Base-by-base conservation (phyloP, 768 basidiomycete genomes). In the Rhizopogon vulgaris region DNA sequence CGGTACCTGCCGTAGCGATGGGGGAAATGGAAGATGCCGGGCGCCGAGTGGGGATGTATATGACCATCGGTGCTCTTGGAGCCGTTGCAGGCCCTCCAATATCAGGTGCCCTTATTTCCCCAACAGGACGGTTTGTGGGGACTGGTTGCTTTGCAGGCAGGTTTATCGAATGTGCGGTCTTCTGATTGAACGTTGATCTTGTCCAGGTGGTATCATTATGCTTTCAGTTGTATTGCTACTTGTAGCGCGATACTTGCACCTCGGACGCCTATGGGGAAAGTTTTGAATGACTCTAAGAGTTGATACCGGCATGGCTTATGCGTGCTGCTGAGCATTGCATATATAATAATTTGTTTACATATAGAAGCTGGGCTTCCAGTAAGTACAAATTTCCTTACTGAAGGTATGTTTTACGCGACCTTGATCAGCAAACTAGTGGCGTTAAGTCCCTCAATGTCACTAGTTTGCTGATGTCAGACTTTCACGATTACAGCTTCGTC, bases 31-130 rank as follows among this genome's bases (percentile, higher is more conserved):
- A 69, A 9, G 85, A 89, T 50, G 75, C 86, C 0, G 87, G 87
- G 4, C 72, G 82, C 24, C 72, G 87, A 14, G 68, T 77, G 0
- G 87, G 87, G 6, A 80, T 87, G 73, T 79, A 78, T 53, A 71
- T 84, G 64, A 83, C 76, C 28, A 72, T 85, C 46, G 52, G 80
- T 22, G 75, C 86, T 0, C 37, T 87, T 15, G 85, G 84, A 7
- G 83, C 83, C 0, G 70, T 89, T 3, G 75, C 73, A 0, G 87
- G 87, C 0, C 84, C 85, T 3, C 87, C 87, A 0, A 84, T 88
- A 53, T 85, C 85, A 7, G 87, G 87, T 1, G 82, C 82, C 0
- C 85, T 90, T 57, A 74, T 76, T 48, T 63, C 62, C 0, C 71
- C 75, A 0, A 78, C 82, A 1, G 77, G 75, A 2, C 73, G 74